Evolutionary conservation across 1,139 yeast genomes (phyloP).

Genomic region (Debaryomyces sp.): DNA sequence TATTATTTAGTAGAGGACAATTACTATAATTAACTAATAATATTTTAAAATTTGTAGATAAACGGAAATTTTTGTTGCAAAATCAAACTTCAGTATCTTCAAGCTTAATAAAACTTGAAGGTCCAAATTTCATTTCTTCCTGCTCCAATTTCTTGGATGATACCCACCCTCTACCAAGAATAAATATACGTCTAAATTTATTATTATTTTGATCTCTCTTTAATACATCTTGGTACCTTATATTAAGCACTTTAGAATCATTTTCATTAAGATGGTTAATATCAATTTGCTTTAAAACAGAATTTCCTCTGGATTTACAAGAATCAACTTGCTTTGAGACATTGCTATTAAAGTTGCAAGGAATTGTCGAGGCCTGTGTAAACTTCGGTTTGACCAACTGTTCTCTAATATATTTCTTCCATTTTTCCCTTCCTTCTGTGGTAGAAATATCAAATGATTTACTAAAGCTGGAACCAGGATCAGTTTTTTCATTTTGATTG

Average conservation of each 20-base stretch:
- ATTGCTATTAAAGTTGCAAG: background rate
- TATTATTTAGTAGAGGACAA: background rate
- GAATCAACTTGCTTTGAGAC: background rate
- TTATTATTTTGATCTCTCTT: slow-evolving; percentile 32
- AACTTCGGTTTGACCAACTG: slow-evolving; percentile 2
- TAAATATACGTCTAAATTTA: slow-evolving; percentile 46
- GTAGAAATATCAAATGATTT: slow-evolving; percentile 29
- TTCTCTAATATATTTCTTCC: slow-evolving; percentile 24
- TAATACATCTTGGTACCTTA: slow-evolving; percentile 22
- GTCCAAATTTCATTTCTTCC: slow-evolving; percentile 26
- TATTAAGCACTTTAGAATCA: background rate
- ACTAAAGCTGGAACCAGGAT: background rate
- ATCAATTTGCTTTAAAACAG: slow-evolving; percentile 2
- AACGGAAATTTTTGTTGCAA: background rate
- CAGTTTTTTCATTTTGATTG: background rate
- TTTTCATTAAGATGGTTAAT: slow-evolving; percentile 2
- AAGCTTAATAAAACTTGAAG: slow-evolving; percentile 9
- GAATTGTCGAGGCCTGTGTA: background rate
- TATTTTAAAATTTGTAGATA: background rate
- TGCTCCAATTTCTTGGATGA: slow-evolving; percentile 29
- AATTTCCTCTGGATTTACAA: background rate
- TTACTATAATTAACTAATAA: background rate
- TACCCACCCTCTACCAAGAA: slow-evolving; percentile 61
- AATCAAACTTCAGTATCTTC: background rate
- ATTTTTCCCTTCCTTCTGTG: slow-evolving; percentile 25